Conservation (phyloP, 306 rosid genomes). For the Gynostemma pentaphyllum region DNA sequence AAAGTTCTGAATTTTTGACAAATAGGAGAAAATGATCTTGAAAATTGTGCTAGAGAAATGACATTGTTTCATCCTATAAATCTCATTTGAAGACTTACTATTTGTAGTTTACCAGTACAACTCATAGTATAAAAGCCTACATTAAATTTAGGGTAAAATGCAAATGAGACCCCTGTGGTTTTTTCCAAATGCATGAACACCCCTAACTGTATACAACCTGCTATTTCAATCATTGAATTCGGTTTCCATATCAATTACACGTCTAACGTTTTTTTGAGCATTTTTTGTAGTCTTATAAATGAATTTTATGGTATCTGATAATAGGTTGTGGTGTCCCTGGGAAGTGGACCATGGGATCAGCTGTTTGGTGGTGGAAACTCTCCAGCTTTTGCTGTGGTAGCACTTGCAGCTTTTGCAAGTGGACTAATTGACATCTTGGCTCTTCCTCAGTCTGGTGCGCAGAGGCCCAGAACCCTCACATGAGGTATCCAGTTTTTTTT, state of each 20-base stretch:
- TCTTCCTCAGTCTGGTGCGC: constrained; percentile 57
- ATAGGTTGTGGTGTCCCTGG: constrained; percentile 82
- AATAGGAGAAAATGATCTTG: background rate
- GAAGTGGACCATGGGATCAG: constrained; percentile 99
- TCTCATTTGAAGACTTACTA: too few species aligned
- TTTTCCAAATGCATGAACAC: too few species aligned
- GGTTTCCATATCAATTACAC: background rate
- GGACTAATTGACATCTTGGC: constrained; percentile 74
- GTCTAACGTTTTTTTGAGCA: too few species aligned
- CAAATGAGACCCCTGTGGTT: too few species aligned
- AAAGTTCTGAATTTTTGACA: background rate
- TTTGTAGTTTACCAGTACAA: too few species aligned
- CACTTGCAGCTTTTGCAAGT: constrained; percentile 72
- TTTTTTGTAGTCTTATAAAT: constrained; percentile 12
- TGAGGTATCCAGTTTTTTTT: constrained; percentile 54
- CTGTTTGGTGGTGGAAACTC: constrained; percentile 96
- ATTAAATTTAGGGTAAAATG: too few species aligned
- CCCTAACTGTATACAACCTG: background rate
- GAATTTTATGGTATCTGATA: constrained; percentile 24
- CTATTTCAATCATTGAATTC: background rate
- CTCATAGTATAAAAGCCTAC: too few species aligned
- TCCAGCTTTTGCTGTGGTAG: constrained; percentile 87
- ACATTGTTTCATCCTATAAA: background rate
- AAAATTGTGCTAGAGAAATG: background rate
- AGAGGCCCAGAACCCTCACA: constrained; percentile 44